Evolutionary conservation across 2,329 filamentous ascomycete species (phyloP).

Genomic region (Aureobasidium sp.): DNA sequence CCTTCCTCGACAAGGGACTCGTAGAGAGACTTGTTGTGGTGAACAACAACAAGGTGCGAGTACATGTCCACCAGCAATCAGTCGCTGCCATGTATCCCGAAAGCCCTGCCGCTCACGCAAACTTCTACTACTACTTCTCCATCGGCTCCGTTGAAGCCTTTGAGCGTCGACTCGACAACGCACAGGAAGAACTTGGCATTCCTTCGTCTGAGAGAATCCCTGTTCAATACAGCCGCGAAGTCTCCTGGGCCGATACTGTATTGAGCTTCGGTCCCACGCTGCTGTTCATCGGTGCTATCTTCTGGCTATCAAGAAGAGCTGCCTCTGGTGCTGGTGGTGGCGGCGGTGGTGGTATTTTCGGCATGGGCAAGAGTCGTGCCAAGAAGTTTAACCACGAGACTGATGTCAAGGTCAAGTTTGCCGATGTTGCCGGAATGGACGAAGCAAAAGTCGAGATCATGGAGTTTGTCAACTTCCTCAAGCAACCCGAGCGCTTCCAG

Average conservation of each 20-base stretch:
- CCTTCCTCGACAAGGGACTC: constrained; percentile 90
- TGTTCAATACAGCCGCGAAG: constrained; percentile 76
- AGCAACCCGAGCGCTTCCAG: constrained; percentile 87
- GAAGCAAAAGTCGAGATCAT: constrained; percentile 98
- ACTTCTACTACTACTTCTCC: constrained; percentile 84
- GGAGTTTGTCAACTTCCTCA: constrained; percentile 97
- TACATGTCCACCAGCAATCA: constrained; percentile 71
- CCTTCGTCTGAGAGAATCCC: constrained; percentile 85
- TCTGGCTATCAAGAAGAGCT: constrained; percentile 72
- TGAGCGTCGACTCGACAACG: constrained; percentile 78
- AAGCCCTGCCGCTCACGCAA: constrained; percentile 58
- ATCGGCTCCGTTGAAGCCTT: constrained; percentile 94
- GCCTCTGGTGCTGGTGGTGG: constrained; percentile 54
- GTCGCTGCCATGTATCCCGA: constrained; percentile 68
- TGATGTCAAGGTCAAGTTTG: constrained; percentile 92
- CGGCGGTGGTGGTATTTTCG: constrained; percentile 74
- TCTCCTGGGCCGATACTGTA: constrained; percentile 63
- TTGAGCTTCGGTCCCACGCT: constrained; percentile 81
- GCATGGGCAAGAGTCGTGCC: constrained; percentile 89
- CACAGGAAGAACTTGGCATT: constrained; percentile 80
- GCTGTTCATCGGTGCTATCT: constrained; percentile 73
- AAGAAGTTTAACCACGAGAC: constrained; percentile 98
- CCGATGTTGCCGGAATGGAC: constrained; percentile 95
- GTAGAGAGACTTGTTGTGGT: constrained; percentile 87
- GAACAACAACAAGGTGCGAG: constrained; percentile 68